Percentiles rank a stretch among this genome's conserved stretches.
These are phyloP conservation scores for Meyerozyma elateridarum DNA, from an alignment of 1,139 yeast genomes.

Conservation along the genomic window DNA sequence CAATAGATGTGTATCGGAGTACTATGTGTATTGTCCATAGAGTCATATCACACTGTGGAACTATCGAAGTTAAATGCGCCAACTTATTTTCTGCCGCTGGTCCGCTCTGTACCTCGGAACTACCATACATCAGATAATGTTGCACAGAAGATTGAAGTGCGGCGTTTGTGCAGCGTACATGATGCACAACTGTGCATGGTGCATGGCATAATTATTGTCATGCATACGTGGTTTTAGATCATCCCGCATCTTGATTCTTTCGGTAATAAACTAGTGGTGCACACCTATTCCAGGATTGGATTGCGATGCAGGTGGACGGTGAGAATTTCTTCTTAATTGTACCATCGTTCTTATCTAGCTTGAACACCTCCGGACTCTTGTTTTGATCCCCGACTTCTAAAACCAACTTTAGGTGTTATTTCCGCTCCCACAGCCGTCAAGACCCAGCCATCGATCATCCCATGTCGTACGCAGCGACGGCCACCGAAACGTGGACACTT, in stretches of 20 bases:
- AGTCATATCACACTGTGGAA: no score
- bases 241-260: constrained; percentile 2
- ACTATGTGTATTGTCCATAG: no score
- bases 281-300: constrained; percentile 3
- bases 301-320: no score
- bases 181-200: background rate
- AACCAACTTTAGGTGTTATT: no score
- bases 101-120: no score
- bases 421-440: no score
- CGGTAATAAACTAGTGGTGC: constrained; percentile 1
- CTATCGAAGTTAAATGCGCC: no score
- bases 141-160: constrained; percentile 3
- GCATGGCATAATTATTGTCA: constrained; percentile 2
- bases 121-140: no score
- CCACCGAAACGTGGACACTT: constrained; percentile 44
- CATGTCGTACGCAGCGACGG: constrained; percentile 17
- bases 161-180: background rate
- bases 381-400: no score
- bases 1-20: no score
- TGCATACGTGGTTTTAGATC: constrained; percentile 3
- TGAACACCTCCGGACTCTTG: background rate
- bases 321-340: background rate
- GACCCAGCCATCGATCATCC: no score
- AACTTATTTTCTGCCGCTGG: no score
- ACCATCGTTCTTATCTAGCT: background rate